Base-by-base conservation (phyloP, 495 filamentous ascomycete genomes). In the Geopyxis carbonaria region DNA sequence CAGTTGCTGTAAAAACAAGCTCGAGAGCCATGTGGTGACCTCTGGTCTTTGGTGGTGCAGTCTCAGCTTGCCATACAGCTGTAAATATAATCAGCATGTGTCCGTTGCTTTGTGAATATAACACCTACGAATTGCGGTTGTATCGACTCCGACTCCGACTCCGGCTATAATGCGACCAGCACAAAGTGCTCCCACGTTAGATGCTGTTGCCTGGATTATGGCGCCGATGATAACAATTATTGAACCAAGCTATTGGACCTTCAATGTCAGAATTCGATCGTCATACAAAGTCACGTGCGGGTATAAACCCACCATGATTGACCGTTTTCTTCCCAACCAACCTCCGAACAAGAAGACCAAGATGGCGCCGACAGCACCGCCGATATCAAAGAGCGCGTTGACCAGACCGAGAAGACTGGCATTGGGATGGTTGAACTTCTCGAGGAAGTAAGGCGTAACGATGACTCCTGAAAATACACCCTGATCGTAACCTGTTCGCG, bases 401-500 rank as follows among this genome's bases (percentile, higher is more conserved):
- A 65, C 56, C 11, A 63, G 59, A 5, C 64, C 64, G n/a, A 61
- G 57, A 55, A 62, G 59, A 1, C 41, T 48, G 0, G 58, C 48
- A 21, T 59, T 48, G 6, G 61, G 61, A 29, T 64, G 53, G 29
- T 57, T 54, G 40, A 63, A 63, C 18, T 58, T 53, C 19, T 48
- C 2, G 3, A 37, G 34, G 8, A 37, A 37, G n/a, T 24, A 37
- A 22, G 34, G 34, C 34, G 34, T 24, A 11, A 37, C 34, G 14
- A 37, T 37, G n/a, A 37, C 34, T 6, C 61, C 58, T 5, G 57
- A 58, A 57, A 63, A 63, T 6, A 64, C 61, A 46, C 60, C 60
- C 45, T 64, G 61, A 24, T 64, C 61, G 45, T 64, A 64, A 8
- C 61, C n/a, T n/a, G n/a, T n/a, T n/a, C n/a, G n/a, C n/a, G n/a